Conservation (phyloP, 2,329 filamentous ascomycete species). For the Pyrenophora graminea region DNA sequence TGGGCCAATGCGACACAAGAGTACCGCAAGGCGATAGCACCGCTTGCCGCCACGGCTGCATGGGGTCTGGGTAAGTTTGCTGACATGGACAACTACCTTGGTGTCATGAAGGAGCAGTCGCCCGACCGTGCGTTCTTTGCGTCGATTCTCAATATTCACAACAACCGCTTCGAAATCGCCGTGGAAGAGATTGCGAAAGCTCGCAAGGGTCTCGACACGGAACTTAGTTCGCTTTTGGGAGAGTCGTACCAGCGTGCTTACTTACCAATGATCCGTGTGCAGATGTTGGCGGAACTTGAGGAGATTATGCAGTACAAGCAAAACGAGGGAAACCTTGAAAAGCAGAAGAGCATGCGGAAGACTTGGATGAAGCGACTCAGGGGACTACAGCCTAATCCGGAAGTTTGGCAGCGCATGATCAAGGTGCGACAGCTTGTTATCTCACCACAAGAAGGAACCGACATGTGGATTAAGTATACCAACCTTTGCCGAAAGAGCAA, state of each 20-base stretch:
- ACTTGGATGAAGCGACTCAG: constrained; percentile 96
- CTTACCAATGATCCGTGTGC: constrained; percentile 94
- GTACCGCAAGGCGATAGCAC: constrained; percentile 87
- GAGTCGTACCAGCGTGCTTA: constrained; percentile 98
- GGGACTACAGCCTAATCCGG: constrained; percentile 94
- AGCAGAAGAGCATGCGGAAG: constrained; percentile 85
- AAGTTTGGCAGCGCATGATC: constrained; percentile 98
- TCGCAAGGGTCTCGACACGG: constrained; percentile 90
- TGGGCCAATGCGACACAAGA: constrained; percentile 90
- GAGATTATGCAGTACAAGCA: constrained; percentile 99
- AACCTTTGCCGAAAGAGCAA: constrained; percentile 97
- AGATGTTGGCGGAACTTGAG: constrained; percentile 98
- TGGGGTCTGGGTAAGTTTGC: constrained; percentile 98
- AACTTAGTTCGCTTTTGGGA: constrained; percentile 92
- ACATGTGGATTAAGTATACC: constrained; percentile 99
- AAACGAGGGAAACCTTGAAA: constrained; percentile 74
- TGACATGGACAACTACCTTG: constrained; percentile 95
- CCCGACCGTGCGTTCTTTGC: constrained; percentile 98
- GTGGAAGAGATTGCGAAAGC: constrained; percentile 88
- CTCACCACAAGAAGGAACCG: constrained; percentile 87
- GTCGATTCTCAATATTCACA: constrained; percentile 90
- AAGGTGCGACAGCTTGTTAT: constrained; percentile 93
- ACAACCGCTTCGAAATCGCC: constrained; percentile 93
- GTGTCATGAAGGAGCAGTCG: constrained; percentile 90
- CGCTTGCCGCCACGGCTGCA: constrained; percentile 89